Evolutionary conservation across 208 protist genomes (phyloP), one percentile per base, ranked within the genome.

Genomic region (Trypanosomatidae sp.): DNA sequence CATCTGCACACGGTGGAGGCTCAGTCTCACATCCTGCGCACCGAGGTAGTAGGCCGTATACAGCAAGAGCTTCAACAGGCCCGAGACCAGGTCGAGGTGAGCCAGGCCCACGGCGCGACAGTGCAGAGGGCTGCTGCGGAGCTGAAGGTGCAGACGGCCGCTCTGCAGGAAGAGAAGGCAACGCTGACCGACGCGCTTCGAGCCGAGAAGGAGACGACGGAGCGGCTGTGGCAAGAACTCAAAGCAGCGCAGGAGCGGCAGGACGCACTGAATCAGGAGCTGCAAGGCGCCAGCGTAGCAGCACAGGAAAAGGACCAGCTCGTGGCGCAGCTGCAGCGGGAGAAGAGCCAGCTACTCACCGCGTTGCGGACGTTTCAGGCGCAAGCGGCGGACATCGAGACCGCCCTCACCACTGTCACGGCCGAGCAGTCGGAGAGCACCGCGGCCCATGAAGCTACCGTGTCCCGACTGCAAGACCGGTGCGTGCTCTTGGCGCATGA

Each of bases 1-100:
- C 66, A 81, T 36, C 56, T 84, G 15, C 69, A 62, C 6, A 36
- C 41, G 36, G 22, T 53, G 28, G 71, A 71, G 46, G 66, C 71
- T 30, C 75, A 84, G 66, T 41, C 75, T 43, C 70, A 76, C 30
- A 49, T 76, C 28, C 49, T 84, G 59, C 74, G 72, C 47, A 56
- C 55, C 17, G 73, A 76, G 30, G 72, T 77, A n/a, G 49, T 84
- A 12, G 62, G 60, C 6, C 67, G 75, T 1, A 9, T 79, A 1
- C 68, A 74, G 69, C 12, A 53, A 47, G 75, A 79, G 64, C 64
- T 79, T 43, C 17, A 30, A 33, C 52, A 60, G 33, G 33, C 69
- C 19, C 2, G 43, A 12, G 53, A 46, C 12, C 62, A 75, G 36
- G 2, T 73, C 0, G 71, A 80, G 19, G 39, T 64, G 13, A 62